Conservation (phyloP, 208 protist genomes). For the Entamoeba nuttalli region DNA sequence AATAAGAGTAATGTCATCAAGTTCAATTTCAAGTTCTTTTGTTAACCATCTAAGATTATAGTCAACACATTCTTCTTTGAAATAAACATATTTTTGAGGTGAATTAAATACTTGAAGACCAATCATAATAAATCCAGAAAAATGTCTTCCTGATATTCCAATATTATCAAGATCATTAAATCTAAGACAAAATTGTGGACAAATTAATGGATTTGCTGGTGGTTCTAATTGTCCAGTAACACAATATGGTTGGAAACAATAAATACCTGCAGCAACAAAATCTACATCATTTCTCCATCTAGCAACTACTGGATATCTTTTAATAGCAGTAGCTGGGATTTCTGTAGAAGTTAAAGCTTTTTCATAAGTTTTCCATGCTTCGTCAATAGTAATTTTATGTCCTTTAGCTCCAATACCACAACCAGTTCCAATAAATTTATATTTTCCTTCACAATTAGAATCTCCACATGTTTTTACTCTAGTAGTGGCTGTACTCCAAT, state of each 20-base stretch:
- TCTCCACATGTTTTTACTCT: constrained; percentile 21
- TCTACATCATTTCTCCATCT: constrained; percentile 34
- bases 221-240: constrained; percentile 34
- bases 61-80: constrained; percentile 25
- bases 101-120: constrained; percentile 37
- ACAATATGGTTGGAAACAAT: constrained; percentile 36
- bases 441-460: constrained; percentile 22
- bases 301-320: constrained; percentile 36
- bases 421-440: constrained; percentile 21
- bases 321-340: constrained; percentile 25
- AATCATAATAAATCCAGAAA: constrained; percentile 34
- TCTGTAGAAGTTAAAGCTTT: neutral
- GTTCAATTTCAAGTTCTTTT: constrained; percentile 12
- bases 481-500: constrained; percentile 6
- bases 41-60: constrained; percentile 30
- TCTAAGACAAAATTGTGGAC: constrained; percentile 31
- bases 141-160: constrained; percentile 35
- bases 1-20: constrained; percentile 30
- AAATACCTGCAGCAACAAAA: constrained; percentile 36
- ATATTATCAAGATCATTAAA: constrained; percentile 41
- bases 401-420: neutral
- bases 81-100: constrained; percentile 16
- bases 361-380: constrained; percentile 21
- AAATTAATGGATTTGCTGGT: constrained; percentile 34
- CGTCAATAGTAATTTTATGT: constrained; percentile 7